Percentiles rank a stretch among this genome's conserved stretches.
Conservation (phyloP, 768 basidiomycete genomes). For the Coprinellus aureogranulatus region DNA sequence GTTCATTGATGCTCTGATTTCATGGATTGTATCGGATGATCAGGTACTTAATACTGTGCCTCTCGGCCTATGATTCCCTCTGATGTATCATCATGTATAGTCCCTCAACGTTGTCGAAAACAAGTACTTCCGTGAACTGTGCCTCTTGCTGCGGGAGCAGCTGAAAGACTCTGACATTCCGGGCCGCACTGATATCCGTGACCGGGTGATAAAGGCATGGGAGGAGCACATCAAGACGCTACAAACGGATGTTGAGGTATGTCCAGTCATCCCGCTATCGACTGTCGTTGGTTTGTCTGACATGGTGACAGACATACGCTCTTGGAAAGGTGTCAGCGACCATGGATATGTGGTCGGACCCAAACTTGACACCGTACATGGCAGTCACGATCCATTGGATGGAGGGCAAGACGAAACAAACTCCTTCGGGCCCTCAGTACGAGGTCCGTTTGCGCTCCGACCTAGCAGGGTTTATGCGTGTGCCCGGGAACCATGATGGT, state of each 20-base stretch:
- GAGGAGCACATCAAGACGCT: slow-evolving; percentile 15
- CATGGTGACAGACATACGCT: no score
- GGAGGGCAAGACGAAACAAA: no score
- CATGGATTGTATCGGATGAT: slow-evolving; percentile 7
- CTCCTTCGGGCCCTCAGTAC: not conserved
- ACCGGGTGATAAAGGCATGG: slow-evolving; percentile 18
- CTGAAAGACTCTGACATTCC: slow-evolving; percentile 24
- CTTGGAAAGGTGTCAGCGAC: slow-evolving; percentile 36
- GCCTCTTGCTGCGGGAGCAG: slow-evolving; percentile 16
- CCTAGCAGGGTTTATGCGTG: slow-evolving; percentile 33
- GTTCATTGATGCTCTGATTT: no score
- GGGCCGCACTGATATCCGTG: slow-evolving; percentile 19
- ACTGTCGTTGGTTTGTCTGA: no score
- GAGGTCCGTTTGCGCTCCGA: slow-evolving; percentile 26
- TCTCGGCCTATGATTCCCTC: not conserved
- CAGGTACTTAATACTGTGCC: not conserved
- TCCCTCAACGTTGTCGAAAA: slow-evolving; percentile 26
- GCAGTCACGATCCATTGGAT: slow-evolving; percentile 45
- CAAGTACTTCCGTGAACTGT: slow-evolving; percentile 14
- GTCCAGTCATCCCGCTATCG: no score
- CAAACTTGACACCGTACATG: slow-evolving; percentile 35
- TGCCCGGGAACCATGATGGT: slow-evolving; percentile 37
- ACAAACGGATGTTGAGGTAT: no score
- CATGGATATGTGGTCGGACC: slow-evolving; percentile 36
- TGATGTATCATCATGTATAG: slow-evolving; percentile 3